Evolutionary conservation across 2,329 filamentous ascomycete genomes (phyloP), one percentile per base, ranked within the genome.

Genomic region (Phoma herbarum): DNA sequence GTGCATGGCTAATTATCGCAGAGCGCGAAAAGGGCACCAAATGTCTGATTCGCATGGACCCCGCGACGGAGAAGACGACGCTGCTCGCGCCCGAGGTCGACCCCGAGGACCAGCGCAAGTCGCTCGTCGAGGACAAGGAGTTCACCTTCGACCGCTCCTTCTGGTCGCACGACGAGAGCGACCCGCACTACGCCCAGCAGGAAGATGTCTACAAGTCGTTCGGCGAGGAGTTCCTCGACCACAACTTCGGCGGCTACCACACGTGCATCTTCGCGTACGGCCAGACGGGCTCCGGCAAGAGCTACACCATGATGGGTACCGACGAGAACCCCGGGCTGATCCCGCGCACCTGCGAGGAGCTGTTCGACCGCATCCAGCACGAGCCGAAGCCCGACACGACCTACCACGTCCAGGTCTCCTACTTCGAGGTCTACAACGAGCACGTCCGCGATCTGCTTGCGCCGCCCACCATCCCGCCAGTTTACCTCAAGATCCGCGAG

Each of bases 341-440:
- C 65, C 95, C 95, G 8, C 87, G 93, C 49, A 99, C 95, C 10
- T 99, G 95, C 78, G 90, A 97, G 77, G 95, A 97, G 78, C 84
- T 99, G 49, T 99, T 99, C 75, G 88, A 97, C 80, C 88, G 95
- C 54, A 97, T 99, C 75, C 90, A 94, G 65, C 86, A 88, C 42
- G 88, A 91, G 66, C 90, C 96, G 71, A 90, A 90, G 44, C 90
- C 93, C 52, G 96, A 95, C 78, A 92, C 97, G 75, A 96, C 92
- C 67, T 99, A 97, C 83, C 95, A 94, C 70, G 95, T 99, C 64
- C 90, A 95, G 63, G 95, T 98, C 26, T 97, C 93, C 3, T 99
- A 99, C 81, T 98, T 99, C 73, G 95, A 99, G 77, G 95, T 99
- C 61, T 99, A 99, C 85, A 99, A 99, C 79, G 95, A 99, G 80